Conservation (phyloP, 2,329 filamentous ascomycete genomes). For the Mycosphaerella sp. region DNA sequence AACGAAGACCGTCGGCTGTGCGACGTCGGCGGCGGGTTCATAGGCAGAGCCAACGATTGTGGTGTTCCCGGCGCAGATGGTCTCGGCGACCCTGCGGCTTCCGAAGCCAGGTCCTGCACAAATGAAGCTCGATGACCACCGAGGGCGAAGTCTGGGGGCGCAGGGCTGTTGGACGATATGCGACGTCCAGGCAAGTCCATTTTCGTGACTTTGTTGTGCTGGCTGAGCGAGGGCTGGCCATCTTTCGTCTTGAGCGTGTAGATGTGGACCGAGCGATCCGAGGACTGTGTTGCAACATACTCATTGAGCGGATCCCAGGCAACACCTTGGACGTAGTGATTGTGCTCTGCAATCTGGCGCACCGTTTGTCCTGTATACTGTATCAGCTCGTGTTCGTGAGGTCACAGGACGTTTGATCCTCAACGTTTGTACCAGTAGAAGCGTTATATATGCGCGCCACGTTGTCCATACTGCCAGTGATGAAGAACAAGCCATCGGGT, state of each 20-base stretch:
- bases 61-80: constrained; percentile 92
- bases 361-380: constrained; percentile 55
- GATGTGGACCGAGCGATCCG: constrained; percentile 94
- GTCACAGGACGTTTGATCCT: neutral
- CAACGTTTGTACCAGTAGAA: constrained; percentile 59
- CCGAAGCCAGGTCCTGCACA: constrained; percentile 49
- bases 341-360: constrained; percentile 93
- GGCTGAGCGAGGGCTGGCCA: constrained; percentile 78
- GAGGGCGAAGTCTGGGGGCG: constrained; percentile 70
- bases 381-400: constrained; percentile 17
- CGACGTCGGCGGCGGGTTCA: constrained; percentile 91
- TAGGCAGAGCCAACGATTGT: constrained; percentile 78
- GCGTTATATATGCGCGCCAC: constrained; percentile 95
- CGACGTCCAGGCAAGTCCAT: constrained; percentile 89
- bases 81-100: constrained; percentile 69
- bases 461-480: constrained; percentile 99
- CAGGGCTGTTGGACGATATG: constrained; percentile 86
- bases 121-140: constrained; percentile 51
- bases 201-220: constrained; percentile 75
- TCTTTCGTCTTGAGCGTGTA: constrained; percentile 96
- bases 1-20: constrained; percentile 95
- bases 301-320: constrained; percentile 98
- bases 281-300: constrained; percentile 96
- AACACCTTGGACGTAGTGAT: constrained; percentile 96
- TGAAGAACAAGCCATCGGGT: constrained; percentile 92